Percentiles rank a stretch among this genome's conserved stretches.
phyloP scores from a whole-genome alignment of 2,329 filamentous ascomycete species.

The Trichoderma aggressivum region DNA sequence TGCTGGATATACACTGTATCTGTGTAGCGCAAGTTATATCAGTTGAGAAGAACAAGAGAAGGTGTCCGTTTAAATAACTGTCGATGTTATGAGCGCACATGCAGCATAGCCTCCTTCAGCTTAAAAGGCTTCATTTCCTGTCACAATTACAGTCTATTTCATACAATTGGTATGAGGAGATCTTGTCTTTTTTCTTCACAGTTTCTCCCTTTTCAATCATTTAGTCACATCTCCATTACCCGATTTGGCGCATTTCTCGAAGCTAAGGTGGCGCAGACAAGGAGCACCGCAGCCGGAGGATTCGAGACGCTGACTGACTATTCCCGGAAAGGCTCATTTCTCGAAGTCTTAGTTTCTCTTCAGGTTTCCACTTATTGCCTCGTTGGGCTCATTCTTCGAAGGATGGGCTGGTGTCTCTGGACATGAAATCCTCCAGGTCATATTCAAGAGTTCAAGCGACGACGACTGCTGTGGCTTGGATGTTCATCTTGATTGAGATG shows the following conservation, averaged over 20 bases:
- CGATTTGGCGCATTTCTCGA: not conserved
- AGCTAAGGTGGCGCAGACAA: not conserved
- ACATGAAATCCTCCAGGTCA: not conserved
- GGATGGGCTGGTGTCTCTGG: not conserved
- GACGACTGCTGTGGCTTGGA: not conserved
- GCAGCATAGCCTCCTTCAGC: not conserved
- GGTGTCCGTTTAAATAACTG: not conserved
- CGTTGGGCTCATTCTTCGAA: not conserved
- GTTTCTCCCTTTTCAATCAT: not conserved
- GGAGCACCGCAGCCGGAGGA: not conserved
- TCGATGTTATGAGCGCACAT: not conserved
- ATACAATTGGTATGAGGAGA: not conserved
- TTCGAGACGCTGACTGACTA: not conserved
- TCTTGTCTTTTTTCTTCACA: not conserved
- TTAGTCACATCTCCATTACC: not conserved
- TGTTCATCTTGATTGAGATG: not conserved
- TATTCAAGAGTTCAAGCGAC: not conserved
- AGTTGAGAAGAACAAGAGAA: not conserved
- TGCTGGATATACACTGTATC: not conserved
- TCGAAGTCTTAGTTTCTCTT: not conserved
- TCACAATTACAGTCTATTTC: not conserved
- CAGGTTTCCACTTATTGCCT: not conserved
- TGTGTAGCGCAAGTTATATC: not conserved
- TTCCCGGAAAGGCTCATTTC: not conserved
- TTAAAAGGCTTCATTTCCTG: not conserved